Base-by-base conservation (phyloP, 23 red algal genomes). In the Gracilariopsis chorda region DNA sequence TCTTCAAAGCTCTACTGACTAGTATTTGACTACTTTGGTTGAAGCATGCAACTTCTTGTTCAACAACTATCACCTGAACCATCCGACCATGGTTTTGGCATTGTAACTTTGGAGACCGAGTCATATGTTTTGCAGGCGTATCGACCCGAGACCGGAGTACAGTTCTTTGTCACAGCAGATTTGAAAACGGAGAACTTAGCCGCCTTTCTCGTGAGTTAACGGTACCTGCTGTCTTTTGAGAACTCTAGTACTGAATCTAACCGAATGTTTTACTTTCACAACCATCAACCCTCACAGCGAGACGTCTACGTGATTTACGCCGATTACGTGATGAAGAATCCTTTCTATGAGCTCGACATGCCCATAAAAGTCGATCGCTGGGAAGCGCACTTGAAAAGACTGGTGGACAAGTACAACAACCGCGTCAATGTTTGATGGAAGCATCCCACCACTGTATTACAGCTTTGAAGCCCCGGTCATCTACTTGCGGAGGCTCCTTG, bases 311-410 rank as follows among this genome's bases (percentile, higher is more conserved):
- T 92, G 10, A 42, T 96, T 13, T 99, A 99, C 53, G 88, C 97
- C 13, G 97, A 99, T 77, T 96, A 94, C 48, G 94, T 95, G n/a
- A 88, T 99, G 90, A 99, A 99, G 75, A 99, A 99, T 78, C 97
- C 97, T 20, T 99, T 99, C 78, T 99, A 99, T 65, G 97, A 94
- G 40, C 45, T 95, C 32, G 97, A 99, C 73, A 99, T 99, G 97
- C 97, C 97, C 29, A 99, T 99, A 44, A 84, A 92, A 20, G 91
- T 85, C 43, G 93, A 95, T 68, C 58, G 57, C 24, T 99, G 95
- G 95, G 95, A 98, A 61, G 52, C 36, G 4, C 77, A 83, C 41
- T 29, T 98, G 2, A 78, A 64, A 68, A 57, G n/a, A 8, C 68
- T 91, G 33, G 89, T 98, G 42, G 95, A 98, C 7, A 82, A 82